Evolutionary conservation across 2,329 filamentous ascomycete genomes (phyloP), one percentile per base, ranked within the genome.

Genomic region (Simplicillium sp.): DNA sequence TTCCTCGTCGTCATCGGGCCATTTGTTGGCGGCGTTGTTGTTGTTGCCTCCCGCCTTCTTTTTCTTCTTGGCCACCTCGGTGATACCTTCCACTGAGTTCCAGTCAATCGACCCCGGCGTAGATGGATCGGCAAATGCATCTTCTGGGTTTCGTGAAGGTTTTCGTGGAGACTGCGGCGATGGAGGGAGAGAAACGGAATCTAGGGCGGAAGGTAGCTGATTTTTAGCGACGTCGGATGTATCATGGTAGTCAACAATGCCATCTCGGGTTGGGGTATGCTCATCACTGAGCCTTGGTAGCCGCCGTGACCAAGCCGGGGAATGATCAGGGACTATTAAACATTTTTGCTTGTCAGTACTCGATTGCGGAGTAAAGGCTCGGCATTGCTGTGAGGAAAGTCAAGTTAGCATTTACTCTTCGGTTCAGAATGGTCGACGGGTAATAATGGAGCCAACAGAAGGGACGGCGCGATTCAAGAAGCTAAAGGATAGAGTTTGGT

Each of bases 41-140:
- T 16, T 31, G 29, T 11, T 38, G 11, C 29, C 36, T 11, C 29
- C 42, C n/a, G n/a, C n/a, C 29, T 39, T 42, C 34, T 46, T 44
- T 41, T 50, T 50, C 44, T 46, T 52, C 36, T 53, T 53, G 29
- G 47, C 50, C 16, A 17, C 46, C 38, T 46, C 34, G 13, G 44
- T 38, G 13, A 49, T 40, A 28, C 48, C 48, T 13, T 48, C 43
- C 32, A 42, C 42, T 5, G 42, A 50, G 25, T 35, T 29, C 43
- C 48, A 52, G 40, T 55, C 51, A 14, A 54, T 42, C 7, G 34
- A 36, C 8, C 58, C 46, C 29, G 58, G 52, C 6, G 38, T 28
- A 9, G 16, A 18, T 5, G 50, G 51, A 25, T 52, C 51, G 13
- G 39, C 37, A 7, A 51, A 47, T 18, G 48, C 36, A 18, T 44